Percentiles rank a stretch among this genome's conserved stretches.
These are phyloP conservation scores for Acidomyces sp. DNA, from an alignment of 495 filamentous ascomycete species.

Conservation along the genomic window DNA sequence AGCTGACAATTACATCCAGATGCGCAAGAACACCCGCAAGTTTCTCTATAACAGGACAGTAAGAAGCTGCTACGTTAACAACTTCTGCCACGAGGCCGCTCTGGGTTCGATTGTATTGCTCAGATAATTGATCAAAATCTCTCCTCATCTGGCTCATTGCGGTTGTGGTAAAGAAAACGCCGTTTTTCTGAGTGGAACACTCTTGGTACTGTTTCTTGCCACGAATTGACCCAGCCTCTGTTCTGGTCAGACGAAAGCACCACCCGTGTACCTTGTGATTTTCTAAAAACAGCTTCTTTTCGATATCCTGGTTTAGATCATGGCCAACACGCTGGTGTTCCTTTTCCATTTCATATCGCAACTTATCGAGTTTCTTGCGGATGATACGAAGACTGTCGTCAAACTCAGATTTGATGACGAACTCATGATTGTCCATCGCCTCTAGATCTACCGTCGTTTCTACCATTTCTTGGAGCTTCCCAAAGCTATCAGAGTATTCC, in stretches of 20 bases:
- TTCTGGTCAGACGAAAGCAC: conserved; percentile 89
- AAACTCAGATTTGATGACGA: conserved; percentile 97
- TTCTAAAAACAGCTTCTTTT: conserved; percentile 97
- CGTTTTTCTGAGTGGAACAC: conserved; percentile 97
- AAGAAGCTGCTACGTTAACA: conserved; percentile 83
- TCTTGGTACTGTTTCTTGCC: conserved; percentile 84
- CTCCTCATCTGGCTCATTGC: conserved; percentile 69
- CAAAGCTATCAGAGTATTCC: conserved; percentile 62
- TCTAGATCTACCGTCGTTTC: conserved; percentile 96
- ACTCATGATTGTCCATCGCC: conserved; percentile 92
- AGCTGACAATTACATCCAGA: conserved; percentile 89
- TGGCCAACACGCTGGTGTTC: conserved; percentile 66
- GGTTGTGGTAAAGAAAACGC: conserved; percentile 92
- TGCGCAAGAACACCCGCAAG: conserved; percentile 83
- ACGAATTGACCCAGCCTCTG: conserved; percentile 83
- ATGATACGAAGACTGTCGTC: conserved; percentile 81
- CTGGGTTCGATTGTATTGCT: conserved; percentile 93
- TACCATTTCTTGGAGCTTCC: conserved; percentile 91
- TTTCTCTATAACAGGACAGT: conserved; percentile 83
- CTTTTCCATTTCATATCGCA: conserved; percentile 66
- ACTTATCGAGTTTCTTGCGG: conserved; percentile 76
- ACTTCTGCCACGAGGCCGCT: conserved; percentile 84
- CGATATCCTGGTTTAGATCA: conserved; percentile 82
- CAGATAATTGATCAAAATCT: conserved; percentile 86
- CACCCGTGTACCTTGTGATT: conserved; percentile 92